Evolutionary conservation across 192 early-diverging fungal species (phyloP).

Genomic region (Geranomyces variabilis): DNA sequence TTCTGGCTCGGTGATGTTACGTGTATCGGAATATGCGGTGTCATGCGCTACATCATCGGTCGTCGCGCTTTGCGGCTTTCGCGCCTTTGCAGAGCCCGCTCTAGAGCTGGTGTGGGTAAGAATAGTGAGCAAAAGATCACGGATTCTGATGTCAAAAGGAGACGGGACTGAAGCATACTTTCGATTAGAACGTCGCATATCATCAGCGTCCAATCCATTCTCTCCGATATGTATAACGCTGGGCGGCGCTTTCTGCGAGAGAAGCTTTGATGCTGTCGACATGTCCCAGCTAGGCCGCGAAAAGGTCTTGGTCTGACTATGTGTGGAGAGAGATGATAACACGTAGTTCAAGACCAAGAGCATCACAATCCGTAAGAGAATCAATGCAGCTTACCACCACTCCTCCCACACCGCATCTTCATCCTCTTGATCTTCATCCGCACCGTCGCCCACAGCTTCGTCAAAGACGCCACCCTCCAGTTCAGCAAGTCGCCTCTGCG

Average conservation of each 20-base stretch:
- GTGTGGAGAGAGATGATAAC: no score
- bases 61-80: neutral
- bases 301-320: conserved; percentile 27
- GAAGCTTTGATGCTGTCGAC: conserved; percentile 45
- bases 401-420: conserved; percentile 41
- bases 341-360: no score
- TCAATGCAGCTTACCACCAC: conserved; percentile 49
- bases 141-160: no score
- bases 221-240: conserved; percentile 50
- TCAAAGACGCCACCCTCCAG: neutral
- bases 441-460: neutral
- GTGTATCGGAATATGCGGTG: neutral
- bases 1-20: neutral
- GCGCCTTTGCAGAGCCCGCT: neutral
- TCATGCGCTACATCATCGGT: neutral
- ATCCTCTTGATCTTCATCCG: neutral
- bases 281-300: conserved; percentile 38
- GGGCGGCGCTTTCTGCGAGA: conserved; percentile 38
- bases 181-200: neutral
- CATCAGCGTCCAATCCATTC: neutral
- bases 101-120: neutral
- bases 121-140: no score
- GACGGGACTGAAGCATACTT: neutral
- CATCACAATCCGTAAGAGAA: no score
- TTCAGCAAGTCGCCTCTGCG: neutral